Percentiles rank a stretch among this genome's conserved stretches.
Conservation (phyloP, 129 eudicot genomes). For the Artemisia annua region DNA sequence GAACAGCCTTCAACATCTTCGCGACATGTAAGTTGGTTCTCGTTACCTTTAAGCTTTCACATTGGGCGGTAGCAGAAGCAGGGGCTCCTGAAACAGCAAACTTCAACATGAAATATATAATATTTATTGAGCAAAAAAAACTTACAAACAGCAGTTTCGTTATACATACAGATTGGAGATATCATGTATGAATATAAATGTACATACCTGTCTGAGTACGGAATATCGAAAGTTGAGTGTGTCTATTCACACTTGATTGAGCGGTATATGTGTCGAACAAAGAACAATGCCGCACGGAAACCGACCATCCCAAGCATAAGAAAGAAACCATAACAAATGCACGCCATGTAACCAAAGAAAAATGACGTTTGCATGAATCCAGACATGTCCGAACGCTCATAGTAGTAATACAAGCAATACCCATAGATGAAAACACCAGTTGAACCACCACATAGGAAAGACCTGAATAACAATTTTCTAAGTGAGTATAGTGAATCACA, state of each 20-base stretch:
- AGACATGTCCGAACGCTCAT: conserved; percentile 52
- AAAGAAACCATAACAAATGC: conserved; percentile 68
- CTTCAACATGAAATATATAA: conserved; percentile 3
- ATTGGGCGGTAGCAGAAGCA: conserved; percentile 13
- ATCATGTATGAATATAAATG: too few relatives aligned
- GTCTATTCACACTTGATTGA: conserved; percentile 65
- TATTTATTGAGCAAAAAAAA: not conserved
- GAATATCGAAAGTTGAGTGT: conserved; percentile 6
- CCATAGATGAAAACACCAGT: conserved; percentile 59
- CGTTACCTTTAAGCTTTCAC: conserved; percentile 21
- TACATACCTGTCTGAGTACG: conserved; percentile 24
- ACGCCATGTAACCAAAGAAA: conserved; percentile 72
- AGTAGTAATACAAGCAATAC: conserved; percentile 60
- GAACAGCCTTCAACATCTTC: conserved; percentile 13
- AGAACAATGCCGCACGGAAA: conserved; percentile 56
- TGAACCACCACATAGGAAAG: conserved; percentile 71
- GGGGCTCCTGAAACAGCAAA: conserved; percentile 22
- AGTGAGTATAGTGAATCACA: not conserved
- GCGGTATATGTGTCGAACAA: conserved; percentile 57
- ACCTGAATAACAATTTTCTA: conserved; percentile 30
- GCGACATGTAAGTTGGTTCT: conserved; percentile 13
- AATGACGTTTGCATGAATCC: conserved; percentile 66
- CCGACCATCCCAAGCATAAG: conserved; percentile 60
- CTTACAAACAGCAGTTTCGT: too few relatives aligned
- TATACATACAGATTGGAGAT: not conserved